Evolutionary conservation across 1,284 basidiomycete species (phyloP).

Genomic region (Phlebopus sp.): DNA sequence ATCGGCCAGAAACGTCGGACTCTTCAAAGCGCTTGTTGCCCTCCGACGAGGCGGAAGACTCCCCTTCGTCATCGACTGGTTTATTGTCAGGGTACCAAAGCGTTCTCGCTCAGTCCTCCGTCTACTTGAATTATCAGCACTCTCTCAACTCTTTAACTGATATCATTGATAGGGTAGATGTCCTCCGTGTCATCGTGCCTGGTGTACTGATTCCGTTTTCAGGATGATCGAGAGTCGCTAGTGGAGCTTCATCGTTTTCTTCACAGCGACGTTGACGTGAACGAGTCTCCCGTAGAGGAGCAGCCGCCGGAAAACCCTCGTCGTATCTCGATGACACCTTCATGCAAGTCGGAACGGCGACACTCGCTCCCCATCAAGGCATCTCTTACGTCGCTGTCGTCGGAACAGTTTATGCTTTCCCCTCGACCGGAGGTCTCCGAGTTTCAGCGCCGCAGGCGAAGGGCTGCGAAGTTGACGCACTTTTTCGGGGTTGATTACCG

Average conservation of each 20-base stretch:
- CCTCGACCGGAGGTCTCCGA: conserved; percentile 46
- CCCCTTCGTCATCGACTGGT: conserved; percentile 17
- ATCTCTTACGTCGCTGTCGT: conserved; percentile 57
- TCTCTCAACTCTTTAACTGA: conserved; percentile 74
- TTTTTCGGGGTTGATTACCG: conserved; percentile 83
- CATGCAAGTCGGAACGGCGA: conserved; percentile 57
- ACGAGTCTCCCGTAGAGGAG: conserved; percentile 22
- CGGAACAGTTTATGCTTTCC: conserved; percentile 39
- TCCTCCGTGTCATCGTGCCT: neutral
- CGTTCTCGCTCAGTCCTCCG: conserved; percentile 37
- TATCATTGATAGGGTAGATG: conserved; percentile 69
- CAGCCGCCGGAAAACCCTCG: conserved; percentile 21
- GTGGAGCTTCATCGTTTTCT: conserved; percentile 72
- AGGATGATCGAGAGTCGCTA: conserved; percentile 74
- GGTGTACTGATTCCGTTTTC: conserved; percentile 10
- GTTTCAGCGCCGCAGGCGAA: conserved; percentile 67
- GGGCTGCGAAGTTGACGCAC: conserved; percentile 75
- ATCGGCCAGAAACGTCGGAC: conserved; percentile 53
- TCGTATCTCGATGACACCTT: conserved; percentile 27
- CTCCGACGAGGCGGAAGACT: conserved; percentile 19
- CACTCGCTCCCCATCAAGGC: conserved; percentile 65
- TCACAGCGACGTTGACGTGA: conserved; percentile 37
- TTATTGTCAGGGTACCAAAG: conserved; percentile 17
- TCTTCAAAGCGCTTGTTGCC: conserved; percentile 51
- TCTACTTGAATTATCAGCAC: conserved; percentile 73